Base-by-base conservation (phyloP, 1,284 basidiomycete genomes). In the Moesziomyces globuligerus region DNA sequence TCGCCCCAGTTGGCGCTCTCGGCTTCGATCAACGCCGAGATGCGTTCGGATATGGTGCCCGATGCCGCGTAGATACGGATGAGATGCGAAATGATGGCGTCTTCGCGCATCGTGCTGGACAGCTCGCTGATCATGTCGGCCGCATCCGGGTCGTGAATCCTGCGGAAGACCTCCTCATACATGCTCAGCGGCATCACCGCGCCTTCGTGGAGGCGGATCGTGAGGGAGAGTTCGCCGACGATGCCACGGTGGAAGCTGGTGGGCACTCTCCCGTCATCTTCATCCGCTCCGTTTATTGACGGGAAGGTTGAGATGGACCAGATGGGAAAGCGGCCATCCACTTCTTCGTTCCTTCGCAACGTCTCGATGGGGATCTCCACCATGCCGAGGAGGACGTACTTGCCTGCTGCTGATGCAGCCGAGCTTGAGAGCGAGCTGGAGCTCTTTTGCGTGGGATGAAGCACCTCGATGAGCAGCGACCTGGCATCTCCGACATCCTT, bases 311-410 rank as follows among this genome's bases (percentile, higher is more conserved):
- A 49, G 20, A 52, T 37, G 43, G 74, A 73, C 75, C 75, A 79
- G 46, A 79, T 69, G 6, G 77, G 77, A 48, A 74, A 79, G 17
- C 74, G 75, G 8, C 77, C 77, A 5, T 75, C 67, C 13, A 79
- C 42, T 20, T 74, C 72, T 48, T 79, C 77, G n/a, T 75, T 75
- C 11, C 77, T 56, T 17, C 71, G 57, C 41, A 78, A 36, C 18
- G 66, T 76, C n/a, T 78, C 72, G 39, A 79, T 57, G 15, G 75
- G 73, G 15, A 79, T 58, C 48, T 75, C 67, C 32, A 77, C 75
- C 6, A 70, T 32, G 17, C 77, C 77, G 10, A 78, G 40, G n/a
- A 76, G 50, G 20, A 51, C 37, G 43, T 56, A 64, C 50, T 72
- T 76, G 68, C 29, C 44, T 42, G 37, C 37, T 3, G 48, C 24